Base-by-base conservation (phyloP, 768 basidiomycete genomes). In the Amanita subjunquillea region DNA sequence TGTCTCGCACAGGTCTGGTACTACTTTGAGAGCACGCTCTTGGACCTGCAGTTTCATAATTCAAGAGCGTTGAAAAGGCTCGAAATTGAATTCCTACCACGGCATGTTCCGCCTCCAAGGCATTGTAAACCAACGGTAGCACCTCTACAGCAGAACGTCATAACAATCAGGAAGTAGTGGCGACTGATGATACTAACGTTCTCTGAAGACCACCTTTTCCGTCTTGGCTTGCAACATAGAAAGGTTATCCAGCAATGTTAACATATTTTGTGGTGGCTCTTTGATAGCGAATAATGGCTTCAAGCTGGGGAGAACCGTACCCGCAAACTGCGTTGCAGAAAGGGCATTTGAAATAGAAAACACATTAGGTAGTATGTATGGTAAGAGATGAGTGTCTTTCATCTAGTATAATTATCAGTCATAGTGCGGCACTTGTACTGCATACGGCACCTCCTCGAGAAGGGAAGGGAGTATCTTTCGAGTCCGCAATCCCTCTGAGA, bases 231-330 rank as follows among this genome's bases (percentile, higher is more conserved):
- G 91, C 27, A 99, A 73, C 69, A 93, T 78, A 22, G 78, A 71
- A 6, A 99, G 74, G 60, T 95, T 95, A 59, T 97, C 93, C 42
- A 99, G 67, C 23, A 99, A 69, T 0, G 92, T 93, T 48, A 98
- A 67, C 90, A 97, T 95, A 57, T 94, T 96, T 67, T 97, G 94
- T 0, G 95, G 94, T 15, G 96, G 95, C 60, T 99, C 96, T 64
- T 88, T 92, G 62, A 97, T 72, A 0, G 72, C 74, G 57, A 99
- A 99, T 15, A 99, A 68, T 0, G 94, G 95, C 61, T 87, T 92
- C 34, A 98, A 74, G 59, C 83, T 87, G 1, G 92, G 91, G 3
- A 98, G 72, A 2, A 97, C 93, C 50, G 78, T 71, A 15, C 73
- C 71, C 0, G 85, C 84, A 62, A 99, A 99, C 61, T 94, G 91